A percentile compares a stretch with the other conserved stretches of the same genome.
Conservation (phyloP, 768 basidiomycete genomes). For the Hortiboletus campestris region DNA sequence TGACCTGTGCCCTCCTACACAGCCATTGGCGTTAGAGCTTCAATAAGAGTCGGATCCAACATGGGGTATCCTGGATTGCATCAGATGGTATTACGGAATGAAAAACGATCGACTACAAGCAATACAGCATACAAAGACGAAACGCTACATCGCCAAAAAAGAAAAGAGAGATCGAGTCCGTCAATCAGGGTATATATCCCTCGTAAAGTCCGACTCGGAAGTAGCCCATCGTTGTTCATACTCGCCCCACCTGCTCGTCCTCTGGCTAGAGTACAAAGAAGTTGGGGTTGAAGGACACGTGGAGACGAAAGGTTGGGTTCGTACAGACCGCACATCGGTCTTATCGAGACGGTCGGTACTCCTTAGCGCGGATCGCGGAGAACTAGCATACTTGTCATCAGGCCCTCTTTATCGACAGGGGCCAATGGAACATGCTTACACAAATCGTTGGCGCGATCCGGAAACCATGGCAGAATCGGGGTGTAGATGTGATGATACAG, state of each 20-base stretch:
- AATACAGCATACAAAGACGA: slow-evolving; percentile 8
- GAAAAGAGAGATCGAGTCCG: neutral
- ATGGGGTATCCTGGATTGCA: neutral
- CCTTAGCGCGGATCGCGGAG: slow-evolving; percentile 7
- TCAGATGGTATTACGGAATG: neutral
- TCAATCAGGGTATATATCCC: slow-evolving; percentile 19
- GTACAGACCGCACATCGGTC: neutral
- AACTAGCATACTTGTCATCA: slow-evolving; percentile 6
- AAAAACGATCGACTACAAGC: neutral
- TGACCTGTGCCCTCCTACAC: too few relatives aligned
- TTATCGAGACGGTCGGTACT: slow-evolving; percentile 7
- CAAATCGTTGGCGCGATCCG: slow-evolving; percentile 9
- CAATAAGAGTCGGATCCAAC: neutral
- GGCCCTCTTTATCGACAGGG: neutral
- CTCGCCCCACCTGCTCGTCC: neutral
- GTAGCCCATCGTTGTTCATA: slow-evolving; percentile 24
- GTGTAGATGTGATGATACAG: slow-evolving; percentile 50
- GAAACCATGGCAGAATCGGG: slow-evolving; percentile 4
- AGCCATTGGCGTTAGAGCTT: too few relatives aligned
- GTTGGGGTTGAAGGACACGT: neutral
- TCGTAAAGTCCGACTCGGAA: slow-evolving; percentile 22
- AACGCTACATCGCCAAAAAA: neutral
- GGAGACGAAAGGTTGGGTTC: neutral
- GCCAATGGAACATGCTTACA: slow-evolving; percentile 18
- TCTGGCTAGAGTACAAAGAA: neutral